Evolutionary conservation across 352 stramenopile species (phyloP).

Genomic region (Aphanomyces astaci): DNA sequence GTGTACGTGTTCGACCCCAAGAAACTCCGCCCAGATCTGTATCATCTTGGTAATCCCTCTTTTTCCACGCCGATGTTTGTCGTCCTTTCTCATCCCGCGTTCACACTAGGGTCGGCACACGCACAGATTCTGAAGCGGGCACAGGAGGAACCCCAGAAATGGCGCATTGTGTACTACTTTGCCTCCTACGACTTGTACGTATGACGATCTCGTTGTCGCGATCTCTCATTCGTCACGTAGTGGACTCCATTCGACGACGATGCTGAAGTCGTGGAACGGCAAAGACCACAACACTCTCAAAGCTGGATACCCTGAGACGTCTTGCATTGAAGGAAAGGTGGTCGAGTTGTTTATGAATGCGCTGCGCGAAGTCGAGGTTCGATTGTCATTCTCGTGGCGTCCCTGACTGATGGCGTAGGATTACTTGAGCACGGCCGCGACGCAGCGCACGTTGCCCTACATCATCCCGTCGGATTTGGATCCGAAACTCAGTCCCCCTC

Average conservation of each 20-base stretch:
- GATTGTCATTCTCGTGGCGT: background rate
- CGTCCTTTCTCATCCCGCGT: background rate
- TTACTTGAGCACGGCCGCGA: constrained; percentile 59
- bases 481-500: constrained; percentile 55
- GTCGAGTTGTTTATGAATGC: constrained; percentile 37
- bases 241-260: constrained; percentile 47
- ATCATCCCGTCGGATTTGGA: constrained; percentile 82
- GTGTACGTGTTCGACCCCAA: constrained; percentile 75
- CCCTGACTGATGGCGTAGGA: constrained; percentile 31
- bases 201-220: background rate
- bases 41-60: constrained; percentile 16
- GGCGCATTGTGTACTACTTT: constrained; percentile 77
- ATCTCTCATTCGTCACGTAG: constrained; percentile 1
- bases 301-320: constrained; percentile 56
- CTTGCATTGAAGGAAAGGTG: constrained; percentile 54
- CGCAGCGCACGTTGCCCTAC: constrained; percentile 56
- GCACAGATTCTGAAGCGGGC: constrained; percentile 62
- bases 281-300: constrained; percentile 54
- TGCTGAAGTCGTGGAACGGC: constrained; percentile 46
- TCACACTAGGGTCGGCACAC: constrained; percentile 25
- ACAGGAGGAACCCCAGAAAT: constrained; percentile 59
- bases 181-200: constrained; percentile 72
- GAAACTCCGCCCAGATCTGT: constrained; percentile 49
- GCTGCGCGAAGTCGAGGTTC: constrained; percentile 51
- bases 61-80: background rate